Percentiles rank a stretch among this genome's conserved stretches.
phyloP scores from a whole-genome alignment of 768 basidiomycete genomes.

The Boletus bicolor region DNA sequence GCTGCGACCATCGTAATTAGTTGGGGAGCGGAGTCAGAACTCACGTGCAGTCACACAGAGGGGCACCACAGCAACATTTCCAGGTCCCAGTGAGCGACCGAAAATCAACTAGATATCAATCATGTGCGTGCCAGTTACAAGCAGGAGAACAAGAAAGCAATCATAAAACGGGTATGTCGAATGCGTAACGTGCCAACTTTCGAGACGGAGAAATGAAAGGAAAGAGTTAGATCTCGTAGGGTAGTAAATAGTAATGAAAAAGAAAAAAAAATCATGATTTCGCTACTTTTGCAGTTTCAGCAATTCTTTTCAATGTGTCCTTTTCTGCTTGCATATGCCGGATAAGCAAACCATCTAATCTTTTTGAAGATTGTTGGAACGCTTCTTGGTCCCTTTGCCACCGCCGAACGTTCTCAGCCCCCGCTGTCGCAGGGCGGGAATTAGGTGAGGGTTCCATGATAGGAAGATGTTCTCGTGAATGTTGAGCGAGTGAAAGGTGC shows the following conservation, averaged over 20 bases:
- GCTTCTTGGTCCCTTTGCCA: conserved; percentile 33
- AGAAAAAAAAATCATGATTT: conserved; percentile 17
- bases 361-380: conserved; percentile 56
- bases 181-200: conserved; percentile 13
- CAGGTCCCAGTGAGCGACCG: not conserved
- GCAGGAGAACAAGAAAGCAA: conserved; percentile 14
- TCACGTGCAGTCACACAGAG: conserved; percentile 25
- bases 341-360: conserved; percentile 74
- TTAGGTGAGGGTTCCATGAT: conserved; percentile 7
- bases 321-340: conserved; percentile 84
- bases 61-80: not conserved
- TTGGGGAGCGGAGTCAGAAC: conserved; percentile 36
- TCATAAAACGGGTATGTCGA: conserved; percentile 28
- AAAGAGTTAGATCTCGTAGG: conserved; percentile 10
- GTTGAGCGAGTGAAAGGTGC: conserved; percentile 35
- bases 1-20: conserved; percentile 22
- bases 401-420: conserved; percentile 23
- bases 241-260: conserved; percentile 16
- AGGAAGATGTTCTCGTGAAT: conserved; percentile 41
- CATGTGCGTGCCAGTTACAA: conserved; percentile 30
- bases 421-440: conserved; percentile 15
- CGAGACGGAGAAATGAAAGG: conserved; percentile 3
- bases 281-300: conserved; percentile 42
- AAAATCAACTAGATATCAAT: conserved; percentile 17
- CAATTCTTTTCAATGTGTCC: conserved; percentile 75